Base-by-base conservation (phyloP, 2,329 filamentous ascomycete species). In the Talaromyces sp. region DNA sequence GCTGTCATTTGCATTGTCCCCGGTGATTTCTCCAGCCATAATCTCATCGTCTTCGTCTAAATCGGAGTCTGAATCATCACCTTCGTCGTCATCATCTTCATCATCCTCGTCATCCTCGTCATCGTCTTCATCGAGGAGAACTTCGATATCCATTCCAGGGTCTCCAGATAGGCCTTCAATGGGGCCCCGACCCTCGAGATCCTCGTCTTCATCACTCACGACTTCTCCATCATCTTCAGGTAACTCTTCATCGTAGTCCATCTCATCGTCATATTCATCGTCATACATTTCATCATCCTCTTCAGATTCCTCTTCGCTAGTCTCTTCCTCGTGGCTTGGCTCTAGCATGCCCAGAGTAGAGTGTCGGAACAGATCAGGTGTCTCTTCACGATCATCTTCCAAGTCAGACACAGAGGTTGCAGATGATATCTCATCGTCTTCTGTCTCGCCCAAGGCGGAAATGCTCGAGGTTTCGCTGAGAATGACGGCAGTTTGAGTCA, bases 301-400 rank as follows among this genome's bases (percentile, higher is more conserved):
- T 62, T 88, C 84, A 15, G 81, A 81, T 53, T 80, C 81, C 64
- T 87, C 88, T 33, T 91, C 90, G 36, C 90, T 92, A 56, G 91
- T 92, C 62, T 93, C 91, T 63, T 91, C 88, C 63, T 92, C 89
- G 62, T 89, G 86, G 56, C 88, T 86, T 66, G 90, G 88, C 73
- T 98, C 95, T 58, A 97, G 88, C 87, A 98, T 96, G 56, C 95
- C 93, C 25, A 99, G 81, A 1, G 96, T 92, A 1, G 95, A 98
- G 75, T 98, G 96, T 58, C 96, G 90, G 79, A 97, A 98, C 22
- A 99, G 83, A 77, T 99, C 95, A 32, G 96, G 95, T 5, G 96
- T 99, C 73, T 98, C 95, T 75, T 96, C 92, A 52, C 92, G 88
- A 60, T 91, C 88, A 64, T 93, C 90, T 47, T 93, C 90, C 57